These are phyloP conservation scores for Pythium chondricola DNA, from an alignment of 352 stramenopile genomes.

Conservation along the genomic window DNA sequence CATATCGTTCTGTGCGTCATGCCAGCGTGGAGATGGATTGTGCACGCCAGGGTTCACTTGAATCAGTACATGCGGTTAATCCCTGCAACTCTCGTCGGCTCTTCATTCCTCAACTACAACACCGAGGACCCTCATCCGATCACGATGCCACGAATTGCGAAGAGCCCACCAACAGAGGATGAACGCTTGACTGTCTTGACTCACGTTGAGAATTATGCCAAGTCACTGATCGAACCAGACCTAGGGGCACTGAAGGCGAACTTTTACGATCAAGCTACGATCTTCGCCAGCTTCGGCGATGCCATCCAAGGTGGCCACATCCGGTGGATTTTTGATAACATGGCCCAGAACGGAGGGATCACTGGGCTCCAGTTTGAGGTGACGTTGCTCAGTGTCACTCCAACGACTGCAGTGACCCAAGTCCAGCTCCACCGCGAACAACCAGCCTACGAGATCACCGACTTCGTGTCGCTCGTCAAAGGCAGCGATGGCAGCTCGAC, in stretches of 20 bases:
- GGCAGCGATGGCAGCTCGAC: conserved; percentile 3
- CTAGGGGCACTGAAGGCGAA: conserved; percentile 3
- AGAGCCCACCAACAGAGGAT: not conserved
- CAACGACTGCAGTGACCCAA: conserved; percentile 8
- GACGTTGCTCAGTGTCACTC: conserved; percentile 4
- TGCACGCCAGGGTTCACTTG: too few relatives aligned
- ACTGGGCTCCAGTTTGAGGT: conserved; percentile 7
- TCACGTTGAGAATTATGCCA: conserved; percentile 9
- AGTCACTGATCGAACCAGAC: conserved; percentile 9
- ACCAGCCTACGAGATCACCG: conserved; percentile 11
- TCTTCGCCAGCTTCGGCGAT: conserved; percentile 7
- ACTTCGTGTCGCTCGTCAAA: conserved; percentile 15
- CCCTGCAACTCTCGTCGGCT: not conserved
- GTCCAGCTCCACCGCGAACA: conserved; percentile 8
- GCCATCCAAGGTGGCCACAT: conserved; percentile 9
- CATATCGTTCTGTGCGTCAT: not conserved
- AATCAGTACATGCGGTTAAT: too few relatives aligned
- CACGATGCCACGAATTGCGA: conserved; percentile 4
- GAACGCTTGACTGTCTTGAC: not conserved
- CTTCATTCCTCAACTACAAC: not conserved
- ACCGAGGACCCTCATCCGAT: not conserved
- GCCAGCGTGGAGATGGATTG: not conserved
- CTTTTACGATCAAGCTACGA: conserved; percentile 11
- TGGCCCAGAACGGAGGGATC: conserved; percentile 9
- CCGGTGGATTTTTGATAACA: conserved; percentile 11